Evolutionary conservation across 768 basidiomycete genomes (phyloP), one percentile per base, ranked within the genome.

Genomic region (Macrolepiota fuliginosa): DNA sequence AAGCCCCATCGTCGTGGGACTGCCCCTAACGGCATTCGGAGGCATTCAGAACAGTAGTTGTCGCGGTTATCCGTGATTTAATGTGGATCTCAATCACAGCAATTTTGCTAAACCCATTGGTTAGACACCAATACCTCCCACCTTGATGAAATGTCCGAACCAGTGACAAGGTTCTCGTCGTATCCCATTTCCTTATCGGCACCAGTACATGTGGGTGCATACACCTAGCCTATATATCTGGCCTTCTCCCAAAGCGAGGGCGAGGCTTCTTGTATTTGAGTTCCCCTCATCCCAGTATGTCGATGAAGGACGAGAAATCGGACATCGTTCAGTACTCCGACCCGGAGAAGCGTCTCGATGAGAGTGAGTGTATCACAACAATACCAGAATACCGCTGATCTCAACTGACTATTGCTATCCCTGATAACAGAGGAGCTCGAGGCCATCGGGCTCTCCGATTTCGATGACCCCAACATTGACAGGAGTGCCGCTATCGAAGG

Each of bases 391-490:
- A 15, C 15, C 19, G 53, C 37, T 45, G 42, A 15, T 22, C 6
- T 22, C 24, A 24, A 49, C 53, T 39, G 13, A 17, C 51, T n/a
- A 27, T 11, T 17, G 36, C 6, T 9, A 7, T 39, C 0, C 4
- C 17, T n/a, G n/a, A 35, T 17, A 54, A 32, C 62, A 76, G 75
- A 54, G 53, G 66, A 70, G 39, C 40, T 73, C 47, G 68, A 68
- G 58, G 70, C 70, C n/a, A 63, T 74, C 10, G 71, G 68, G 13
- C 55, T 74, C 46, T 65, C 77, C 27, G 77, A 79, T 47, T 83
- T 83, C 69, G 81, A 83, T 70, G 82, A 84, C 68, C 82, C 82
- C 54, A 84, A 84, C 68, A 77, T 81, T 61, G 80, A 84, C 75
- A 77, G 77, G 71, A 73, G 79, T 36, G 76, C 71, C 19, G 78